Conservation (phyloP, 2,329 filamentous ascomycete genomes). For the Fusarium nurragi region DNA sequence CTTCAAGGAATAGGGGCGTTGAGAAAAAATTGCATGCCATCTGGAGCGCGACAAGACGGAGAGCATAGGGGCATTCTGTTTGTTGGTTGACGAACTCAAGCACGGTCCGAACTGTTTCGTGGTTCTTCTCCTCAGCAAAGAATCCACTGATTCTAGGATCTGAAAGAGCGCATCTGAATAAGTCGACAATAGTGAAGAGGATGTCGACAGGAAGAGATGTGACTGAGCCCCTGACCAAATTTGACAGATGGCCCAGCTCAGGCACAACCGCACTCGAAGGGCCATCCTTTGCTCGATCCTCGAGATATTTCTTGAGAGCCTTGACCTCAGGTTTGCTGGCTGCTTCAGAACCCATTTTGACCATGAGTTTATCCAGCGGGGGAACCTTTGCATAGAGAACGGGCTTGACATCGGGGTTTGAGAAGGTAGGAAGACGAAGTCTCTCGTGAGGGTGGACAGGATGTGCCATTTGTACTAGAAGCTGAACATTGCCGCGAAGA, state of each 20-base stretch:
- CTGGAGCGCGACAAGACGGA: slow-evolving; percentile 85
- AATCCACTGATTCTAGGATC: slow-evolving; percentile 84
- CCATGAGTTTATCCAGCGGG: slow-evolving; percentile 81
- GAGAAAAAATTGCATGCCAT: slow-evolving; percentile 87
- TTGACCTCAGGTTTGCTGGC: slow-evolving; percentile 69
- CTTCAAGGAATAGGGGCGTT: slow-evolving; percentile 73
- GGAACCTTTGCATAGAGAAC: slow-evolving; percentile 82
- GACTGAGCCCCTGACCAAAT: slow-evolving; percentile 67
- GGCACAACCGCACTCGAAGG: slow-evolving; percentile 76
- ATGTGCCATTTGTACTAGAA: slow-evolving; percentile 78
- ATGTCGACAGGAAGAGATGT: slow-evolving; percentile 67
- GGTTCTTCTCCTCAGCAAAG: slow-evolving; percentile 78
- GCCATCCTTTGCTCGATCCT: slow-evolving; percentile 65
- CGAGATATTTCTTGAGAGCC: slow-evolving; percentile 76
- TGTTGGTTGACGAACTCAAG: slow-evolving; percentile 67
- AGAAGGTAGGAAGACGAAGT: slow-evolving; percentile 75
- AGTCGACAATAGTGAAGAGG: slow-evolving; percentile 85
- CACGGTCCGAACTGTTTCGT: slow-evolving; percentile 70
- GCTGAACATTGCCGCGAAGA: slow-evolving; percentile 75
- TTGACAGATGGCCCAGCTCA: slow-evolving; percentile 71
- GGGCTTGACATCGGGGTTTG: slow-evolving; percentile 69
- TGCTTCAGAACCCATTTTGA: slow-evolving; percentile 73
- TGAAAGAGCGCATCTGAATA: slow-evolving; percentile 79
- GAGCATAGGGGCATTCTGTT: slow-evolving; percentile 75
- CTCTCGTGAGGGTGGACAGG: slow-evolving; percentile 79